These are phyloP conservation scores for Gossypium raimondii DNA, from an alignment of 345 rosid genomes.

Conservation along the genomic window DNA sequence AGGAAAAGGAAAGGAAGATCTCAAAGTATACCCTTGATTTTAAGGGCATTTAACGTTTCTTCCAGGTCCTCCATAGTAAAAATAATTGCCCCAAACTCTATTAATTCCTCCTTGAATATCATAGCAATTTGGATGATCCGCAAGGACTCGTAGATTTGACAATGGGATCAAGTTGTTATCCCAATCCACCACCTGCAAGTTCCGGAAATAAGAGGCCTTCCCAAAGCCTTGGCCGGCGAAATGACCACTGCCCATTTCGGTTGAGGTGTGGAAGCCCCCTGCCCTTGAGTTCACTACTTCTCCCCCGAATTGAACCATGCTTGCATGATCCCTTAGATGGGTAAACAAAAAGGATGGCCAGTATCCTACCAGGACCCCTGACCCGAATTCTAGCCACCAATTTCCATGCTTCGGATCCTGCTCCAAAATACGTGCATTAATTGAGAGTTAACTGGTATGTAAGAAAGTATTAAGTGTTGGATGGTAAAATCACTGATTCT, in stretches of 20 bases:
- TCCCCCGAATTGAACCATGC: slow-evolving; percentile 94
- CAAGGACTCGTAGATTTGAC: slow-evolving; percentile 56
- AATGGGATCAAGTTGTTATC: slow-evolving; percentile 76
- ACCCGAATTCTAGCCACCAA: slow-evolving; percentile 98
- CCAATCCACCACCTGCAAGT: slow-evolving; percentile 89
- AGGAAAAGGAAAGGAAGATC: slow-evolving; percentile 2
- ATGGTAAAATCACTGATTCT: neutral
- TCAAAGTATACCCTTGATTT: slow-evolving; percentile 19
- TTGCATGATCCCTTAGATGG: slow-evolving; percentile 74
- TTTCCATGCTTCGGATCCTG: slow-evolving; percentile 99
- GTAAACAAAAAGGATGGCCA: slow-evolving; percentile 89
- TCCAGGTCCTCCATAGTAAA: slow-evolving; percentile 97
- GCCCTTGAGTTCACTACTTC: slow-evolving; percentile 72
- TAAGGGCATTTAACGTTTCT: slow-evolving; percentile 78
- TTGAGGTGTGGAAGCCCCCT: slow-evolving; percentile 75
- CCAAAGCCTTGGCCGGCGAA: slow-evolving; percentile 85
- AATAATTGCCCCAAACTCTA: slow-evolving; percentile 86
- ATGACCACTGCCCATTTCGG: slow-evolving; percentile 98
- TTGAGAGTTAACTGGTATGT: neutral
- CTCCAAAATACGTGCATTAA: neutral
- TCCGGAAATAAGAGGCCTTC: slow-evolving; percentile 84
- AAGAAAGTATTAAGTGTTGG: neutral
- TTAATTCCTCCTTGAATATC: slow-evolving; percentile 78
- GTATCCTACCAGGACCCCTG: slow-evolving; percentile 82
- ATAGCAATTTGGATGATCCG: slow-evolving; percentile 89